Base-by-base conservation (phyloP, 202 grass and related monocot species). In the Sporobolus alterniflorus region DNA sequence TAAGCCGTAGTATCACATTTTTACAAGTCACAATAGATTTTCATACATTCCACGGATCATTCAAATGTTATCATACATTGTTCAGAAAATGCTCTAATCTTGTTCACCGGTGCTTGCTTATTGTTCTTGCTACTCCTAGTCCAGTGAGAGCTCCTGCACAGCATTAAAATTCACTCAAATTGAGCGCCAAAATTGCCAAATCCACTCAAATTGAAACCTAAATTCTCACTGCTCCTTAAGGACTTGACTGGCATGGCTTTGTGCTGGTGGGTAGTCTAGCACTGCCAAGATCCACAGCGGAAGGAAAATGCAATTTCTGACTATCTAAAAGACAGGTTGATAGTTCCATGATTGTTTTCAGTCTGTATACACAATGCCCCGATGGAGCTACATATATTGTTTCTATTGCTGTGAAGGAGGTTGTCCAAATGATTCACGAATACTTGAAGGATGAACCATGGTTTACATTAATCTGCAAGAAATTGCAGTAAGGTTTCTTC, bases 371-470 rank as follows among this genome's bases (percentile, higher is more conserved):
- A 32, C 69, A 5, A 69, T 51, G 41, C 52, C 11, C 75, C 82
- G 54, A 87, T 64, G 28, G 14, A 63, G 50, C 56, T 88, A 39
- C 34, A 39, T 60, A 26, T 64, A 11, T 81, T 55, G 9, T 71
- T 91, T 63, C 34, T 1, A 9, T 84, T 68, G 54, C 84, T 96
- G 97, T 94, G 81, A 99, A 89, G 87, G 93, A 91, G 41, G 77
- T 81, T 34, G 47, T 99, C 67, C 86, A 91, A 82, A 91, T 99
- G 72, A 86, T 96, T 48, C 81, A 88, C 13, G 96, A 99, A 84
- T 96, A 99, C 63, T 43, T 99, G 81, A 91, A 89, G 71, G 93
- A 94, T 9, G 86, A 96, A 55, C 96, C 87, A 10, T 96, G 96
- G 93, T 72, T 96, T 73, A 88, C 57, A 17, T 76, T 90, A 54